Conservation (phyloP, 352 stramenopile genomes). For the Phytophthora ohioensis region DNA sequence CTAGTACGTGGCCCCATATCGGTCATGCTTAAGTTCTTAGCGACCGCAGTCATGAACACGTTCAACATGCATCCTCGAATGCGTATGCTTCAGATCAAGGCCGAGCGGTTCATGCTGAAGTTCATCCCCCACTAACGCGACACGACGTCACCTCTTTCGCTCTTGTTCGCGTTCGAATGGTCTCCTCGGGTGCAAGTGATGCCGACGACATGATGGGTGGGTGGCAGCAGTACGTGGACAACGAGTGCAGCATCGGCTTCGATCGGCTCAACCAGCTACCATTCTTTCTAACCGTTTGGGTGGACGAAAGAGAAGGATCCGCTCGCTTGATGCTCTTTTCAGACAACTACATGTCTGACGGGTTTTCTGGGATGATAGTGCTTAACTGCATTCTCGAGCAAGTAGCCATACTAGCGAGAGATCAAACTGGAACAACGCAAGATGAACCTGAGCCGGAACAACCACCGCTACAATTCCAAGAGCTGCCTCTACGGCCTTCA, state of each 20-base stretch:
- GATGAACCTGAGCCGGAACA: conserved; percentile 17
- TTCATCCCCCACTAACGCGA: background rate
- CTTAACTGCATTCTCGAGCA: too few relatives aligned
- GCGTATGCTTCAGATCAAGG: background rate
- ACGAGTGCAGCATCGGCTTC: background rate
- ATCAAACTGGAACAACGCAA: background rate
- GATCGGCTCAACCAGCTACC: background rate
- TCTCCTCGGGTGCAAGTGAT: conserved; percentile 14
- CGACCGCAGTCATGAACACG: background rate
- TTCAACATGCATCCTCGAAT: background rate
- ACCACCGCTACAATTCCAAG: background rate
- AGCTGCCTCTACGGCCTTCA: conserved; percentile 18
- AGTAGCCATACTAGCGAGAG: too few relatives aligned
- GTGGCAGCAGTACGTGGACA: background rate
- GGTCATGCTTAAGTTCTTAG: background rate
- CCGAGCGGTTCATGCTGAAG: background rate
- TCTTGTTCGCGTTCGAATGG: conserved; percentile 27
- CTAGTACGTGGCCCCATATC: background rate
- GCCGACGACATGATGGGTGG: background rate
- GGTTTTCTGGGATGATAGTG: too few relatives aligned
- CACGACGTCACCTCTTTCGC: conserved; percentile 26
- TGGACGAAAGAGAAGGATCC: too few relatives aligned
- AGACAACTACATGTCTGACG: too few relatives aligned
- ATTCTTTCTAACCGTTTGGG: background rate
- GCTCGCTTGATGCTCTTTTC: too few relatives aligned